A percentile compares a stretch with the other conserved stretches of the same genome.
Evolutionary conservation across 2,329 filamentous ascomycete species (phyloP).

Genomic region (Verticillium isaacii): DNA sequence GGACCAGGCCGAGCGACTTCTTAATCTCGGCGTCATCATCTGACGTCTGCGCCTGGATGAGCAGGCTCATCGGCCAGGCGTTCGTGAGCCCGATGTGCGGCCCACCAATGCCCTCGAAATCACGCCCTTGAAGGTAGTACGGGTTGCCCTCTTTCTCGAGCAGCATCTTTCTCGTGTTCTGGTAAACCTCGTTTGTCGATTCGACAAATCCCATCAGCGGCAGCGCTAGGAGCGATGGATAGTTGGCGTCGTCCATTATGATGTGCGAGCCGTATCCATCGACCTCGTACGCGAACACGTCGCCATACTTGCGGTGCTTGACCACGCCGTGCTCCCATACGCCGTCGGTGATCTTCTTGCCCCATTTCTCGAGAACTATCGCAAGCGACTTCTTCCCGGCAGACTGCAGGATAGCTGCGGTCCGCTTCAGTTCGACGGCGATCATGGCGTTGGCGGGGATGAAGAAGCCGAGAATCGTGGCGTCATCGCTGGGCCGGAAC

Average conservation of each 20-base stretch:
- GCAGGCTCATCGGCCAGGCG: slow-evolving; percentile 94
- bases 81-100: slow-evolving; percentile 77
- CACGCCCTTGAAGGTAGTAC: slow-evolving; percentile 74
- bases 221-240: slow-evolving; percentile 74
- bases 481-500: slow-evolving; percentile 92
- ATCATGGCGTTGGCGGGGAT: slow-evolving; percentile 97
- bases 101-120: slow-evolving; percentile 82
- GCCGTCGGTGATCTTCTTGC: slow-evolving; percentile 63
- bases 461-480: slow-evolving; percentile 89
- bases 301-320: slow-evolving; percentile 66
- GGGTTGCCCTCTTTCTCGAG: slow-evolving; percentile 75
- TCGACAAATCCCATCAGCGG: slow-evolving; percentile 74
- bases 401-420: slow-evolving; percentile 62
- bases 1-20: slow-evolving; percentile 67
- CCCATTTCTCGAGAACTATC: slow-evolving; percentile 52
- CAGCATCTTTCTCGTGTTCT: slow-evolving; percentile 79
- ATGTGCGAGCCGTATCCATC: slow-evolving; percentile 81
- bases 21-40: slow-evolving; percentile 79
- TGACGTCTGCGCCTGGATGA: slow-evolving; percentile 87
- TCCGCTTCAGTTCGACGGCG: slow-evolving; percentile 77
- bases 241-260: slow-evolving; percentile 86
- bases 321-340: slow-evolving; percentile 84
- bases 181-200: slow-evolving; percentile 64
- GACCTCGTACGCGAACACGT: slow-evolving; percentile 83
- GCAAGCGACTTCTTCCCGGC: slow-evolving; percentile 51